Evolutionary conservation across 1,139 yeast species (phyloP).

Genomic region (Lodderomyces margitis): DNA sequence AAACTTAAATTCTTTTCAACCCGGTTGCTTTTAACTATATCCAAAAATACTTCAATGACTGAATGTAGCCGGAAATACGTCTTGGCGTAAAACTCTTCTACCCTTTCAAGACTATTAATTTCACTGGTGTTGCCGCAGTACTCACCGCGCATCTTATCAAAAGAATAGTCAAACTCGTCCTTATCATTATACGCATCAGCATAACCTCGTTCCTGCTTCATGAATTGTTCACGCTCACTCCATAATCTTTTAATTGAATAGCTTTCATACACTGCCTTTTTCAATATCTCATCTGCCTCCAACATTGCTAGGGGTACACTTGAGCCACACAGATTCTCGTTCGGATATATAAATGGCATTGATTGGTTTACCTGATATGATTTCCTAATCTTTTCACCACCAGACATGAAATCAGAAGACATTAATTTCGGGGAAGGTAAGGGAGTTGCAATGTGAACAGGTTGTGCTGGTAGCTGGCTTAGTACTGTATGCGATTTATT

Average conservation of each 20-base stretch:
- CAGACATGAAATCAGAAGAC: constrained; percentile 54
- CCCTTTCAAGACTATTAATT: constrained; percentile 48
- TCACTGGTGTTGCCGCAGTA: constrained; percentile 33
- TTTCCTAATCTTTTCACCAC: constrained; percentile 66
- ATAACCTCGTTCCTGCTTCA: constrained; percentile 78
- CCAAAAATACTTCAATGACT: constrained; percentile 60
- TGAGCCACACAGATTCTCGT: constrained; percentile 19
- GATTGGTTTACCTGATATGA: constrained; percentile 78
- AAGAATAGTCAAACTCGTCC: constrained; percentile 24
- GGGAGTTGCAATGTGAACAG: constrained; percentile 81
- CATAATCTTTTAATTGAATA: constrained; percentile 67
- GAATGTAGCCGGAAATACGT: constrained; percentile 59
- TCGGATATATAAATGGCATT: constrained; percentile 77
- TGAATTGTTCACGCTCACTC: constrained; percentile 66
- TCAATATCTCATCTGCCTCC: constrained; percentile 68
- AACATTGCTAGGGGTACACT: constrained; percentile 68
- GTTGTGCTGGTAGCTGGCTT: constrained; percentile 59
- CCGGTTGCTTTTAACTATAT: constrained; percentile 54
- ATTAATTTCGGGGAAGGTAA: constrained; percentile 80
- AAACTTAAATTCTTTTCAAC: constrained; percentile 35
- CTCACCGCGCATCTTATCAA: constrained; percentile 16
- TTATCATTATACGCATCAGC: constrained; percentile 23
- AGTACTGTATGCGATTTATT: constrained; percentile 52
- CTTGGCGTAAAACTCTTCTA: constrained; percentile 57
- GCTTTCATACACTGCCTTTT: constrained; percentile 61